Evolutionary conservation across 2,329 filamentous ascomycete genomes (phyloP).

Genomic region (Helminthosporium solani): DNA sequence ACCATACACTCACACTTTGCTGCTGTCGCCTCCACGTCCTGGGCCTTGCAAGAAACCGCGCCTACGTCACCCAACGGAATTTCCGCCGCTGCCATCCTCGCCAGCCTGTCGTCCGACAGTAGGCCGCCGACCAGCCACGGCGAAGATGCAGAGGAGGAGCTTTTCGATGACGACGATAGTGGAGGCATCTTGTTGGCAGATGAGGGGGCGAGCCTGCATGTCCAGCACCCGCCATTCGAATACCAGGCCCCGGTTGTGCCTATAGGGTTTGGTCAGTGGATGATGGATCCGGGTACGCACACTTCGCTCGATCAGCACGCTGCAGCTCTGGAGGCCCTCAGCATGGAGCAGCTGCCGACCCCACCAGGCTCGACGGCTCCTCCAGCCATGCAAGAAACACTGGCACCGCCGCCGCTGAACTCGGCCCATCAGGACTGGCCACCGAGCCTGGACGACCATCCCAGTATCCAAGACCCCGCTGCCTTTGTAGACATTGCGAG

Average conservation of each 20-base stretch:
- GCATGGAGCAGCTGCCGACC: conserved; percentile 9
- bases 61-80: conserved; percentile 22
- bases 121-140: conserved; percentile 29
- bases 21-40: not conserved
- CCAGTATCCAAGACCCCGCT: conserved; percentile 29
- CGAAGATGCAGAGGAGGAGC: conserved; percentile 16
- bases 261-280: not conserved
- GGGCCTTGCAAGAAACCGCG: not conserved
- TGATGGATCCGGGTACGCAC: conserved; percentile 2
- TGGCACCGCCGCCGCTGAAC: conserved; percentile 13
- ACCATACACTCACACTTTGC: conserved; percentile 3
- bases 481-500: conserved; percentile 31
- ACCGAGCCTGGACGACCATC: conserved; percentile 28
- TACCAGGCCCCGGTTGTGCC: not conserved
- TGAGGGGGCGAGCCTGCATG: conserved; percentile 6
- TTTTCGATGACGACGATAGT: conserved; percentile 15
- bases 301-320: conserved; percentile 11
- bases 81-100: conserved; percentile 30
- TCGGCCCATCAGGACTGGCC: conserved; percentile 24
- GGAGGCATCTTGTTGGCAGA: conserved; percentile 31
- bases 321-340: conserved; percentile 13
- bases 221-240: not conserved
- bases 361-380: not conserved
- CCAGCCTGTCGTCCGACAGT: conserved; percentile 29
- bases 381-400: conserved; percentile 1